Percentiles rank a stretch among this genome's conserved stretches.
phyloP scores from a whole-genome alignment of 805 yeast species.

The Teunomyces funiuensis region DNA sequence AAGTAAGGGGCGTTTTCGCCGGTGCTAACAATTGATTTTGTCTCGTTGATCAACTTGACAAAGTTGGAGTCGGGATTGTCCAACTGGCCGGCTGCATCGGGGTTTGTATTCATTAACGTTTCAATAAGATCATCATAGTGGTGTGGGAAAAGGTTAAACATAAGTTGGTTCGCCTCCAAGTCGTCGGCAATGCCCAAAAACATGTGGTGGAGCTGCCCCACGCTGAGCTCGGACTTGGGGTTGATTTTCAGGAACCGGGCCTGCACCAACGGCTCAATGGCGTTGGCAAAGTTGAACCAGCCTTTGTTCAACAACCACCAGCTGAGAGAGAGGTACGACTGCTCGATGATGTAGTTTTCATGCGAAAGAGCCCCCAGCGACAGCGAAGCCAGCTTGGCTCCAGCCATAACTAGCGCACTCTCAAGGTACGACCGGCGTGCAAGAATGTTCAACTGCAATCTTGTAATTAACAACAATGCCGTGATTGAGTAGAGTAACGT shows the following conservation, averaged over 20 bases:
- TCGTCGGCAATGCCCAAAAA: conserved; percentile 19
- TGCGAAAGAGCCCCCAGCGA: conserved; percentile 14
- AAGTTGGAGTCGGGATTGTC: conserved; percentile 38
- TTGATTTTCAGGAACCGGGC: conserved; percentile 60
- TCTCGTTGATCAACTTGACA: conserved; percentile 45
- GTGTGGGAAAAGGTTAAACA: conserved; percentile 30
- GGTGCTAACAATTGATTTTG: conserved; percentile 38
- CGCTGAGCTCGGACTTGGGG: conserved; percentile 70
- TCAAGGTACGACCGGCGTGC: conserved; percentile 85
- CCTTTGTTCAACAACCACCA: conserved; percentile 96
- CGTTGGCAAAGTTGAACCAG: conserved; percentile 57
- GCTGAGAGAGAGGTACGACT: conserved; percentile 79
- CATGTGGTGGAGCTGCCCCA: conserved; percentile 55
- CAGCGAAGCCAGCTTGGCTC: conserved; percentile 23
- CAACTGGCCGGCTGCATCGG: conserved; percentile 37
- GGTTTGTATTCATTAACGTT: conserved; percentile 50
- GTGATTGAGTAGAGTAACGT: conserved; percentile 69
- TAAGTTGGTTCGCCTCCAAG: conserved; percentile 9
- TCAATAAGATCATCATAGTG: conserved; percentile 40
- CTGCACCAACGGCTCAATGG: conserved; percentile 57
- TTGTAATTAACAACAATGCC: conserved; percentile 70
- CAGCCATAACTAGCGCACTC: conserved; percentile 71
- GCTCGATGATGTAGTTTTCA: conserved; percentile 61
- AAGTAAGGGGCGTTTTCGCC: conserved; percentile 26
- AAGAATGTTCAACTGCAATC: conserved; percentile 82